Conservation (phyloP, 371 early-diverging fungal species). For the Dipsacomyces acuminosporus region DNA sequence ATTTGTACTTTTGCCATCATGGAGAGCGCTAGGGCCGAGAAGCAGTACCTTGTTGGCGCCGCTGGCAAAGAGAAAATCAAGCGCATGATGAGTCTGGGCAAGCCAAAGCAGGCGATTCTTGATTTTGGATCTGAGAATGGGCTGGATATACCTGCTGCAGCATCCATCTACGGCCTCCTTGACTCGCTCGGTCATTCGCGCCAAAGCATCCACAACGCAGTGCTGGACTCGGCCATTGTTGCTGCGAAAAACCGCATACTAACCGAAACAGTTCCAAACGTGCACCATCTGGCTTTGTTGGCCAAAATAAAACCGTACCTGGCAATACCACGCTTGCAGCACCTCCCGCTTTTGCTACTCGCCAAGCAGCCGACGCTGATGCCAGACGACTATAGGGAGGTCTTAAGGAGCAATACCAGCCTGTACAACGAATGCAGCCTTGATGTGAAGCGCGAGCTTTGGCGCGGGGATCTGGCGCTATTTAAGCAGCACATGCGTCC, state of each 20-base stretch:
- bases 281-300: conserved; percentile 43
- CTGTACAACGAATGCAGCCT: conserved; percentile 50
- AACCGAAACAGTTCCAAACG: conserved; percentile 9
- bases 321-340: conserved; percentile 53
- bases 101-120: conserved; percentile 30
- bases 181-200: conserved; percentile 57
- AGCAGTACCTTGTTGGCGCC: conserved; percentile 12
- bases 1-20: background rate
- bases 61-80: conserved; percentile 29
- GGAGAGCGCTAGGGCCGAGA: background rate
- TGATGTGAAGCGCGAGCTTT: conserved; percentile 48
- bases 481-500: conserved; percentile 48
- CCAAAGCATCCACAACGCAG: conserved; percentile 53
- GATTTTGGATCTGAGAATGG: conserved; percentile 19
- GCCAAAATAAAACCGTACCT: conserved; percentile 55
- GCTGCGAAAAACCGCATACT: conserved; percentile 35
- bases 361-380: conserved; percentile 53
- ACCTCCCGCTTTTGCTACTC: conserved; percentile 60
- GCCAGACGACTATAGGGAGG: conserved; percentile 50
- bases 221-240: conserved; percentile 54
- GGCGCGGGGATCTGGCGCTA: conserved; percentile 45
- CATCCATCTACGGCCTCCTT: conserved; percentile 56
- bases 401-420: conserved; percentile 48
- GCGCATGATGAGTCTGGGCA: conserved; percentile 30
- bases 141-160: conserved; percentile 52